Base-by-base conservation (phyloP, 2,329 filamentous ascomycete genomes). In the Trichoderma guizhouense region DNA sequence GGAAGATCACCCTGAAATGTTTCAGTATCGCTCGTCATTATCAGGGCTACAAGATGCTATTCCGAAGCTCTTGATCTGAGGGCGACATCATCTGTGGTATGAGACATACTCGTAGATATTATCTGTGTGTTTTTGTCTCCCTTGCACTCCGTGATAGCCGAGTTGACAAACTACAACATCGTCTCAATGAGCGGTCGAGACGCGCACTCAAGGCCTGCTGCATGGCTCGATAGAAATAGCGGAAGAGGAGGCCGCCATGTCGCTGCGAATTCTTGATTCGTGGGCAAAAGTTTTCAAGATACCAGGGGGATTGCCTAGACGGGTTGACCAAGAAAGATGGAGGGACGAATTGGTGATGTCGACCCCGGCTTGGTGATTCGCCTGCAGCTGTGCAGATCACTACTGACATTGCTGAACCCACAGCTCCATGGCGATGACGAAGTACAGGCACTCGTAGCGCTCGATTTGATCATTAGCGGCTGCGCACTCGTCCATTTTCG, bases 221-320 rank as follows among this genome's bases (percentile, higher is more conserved):
- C 47, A 26, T 66, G 67, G 58, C n/a, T 53, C 43, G 30, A 47
- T 14, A 63, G 34, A 24, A 71, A 15, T 51, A 30, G 66, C 66
- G 65, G 65, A 15, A 26, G 36, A 51, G 15, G 30, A 57, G 15
- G 30, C 57, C 39, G 58, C 26, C 58, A 72, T 72, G 71, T 72
- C 71, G 71, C 71, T 53, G 60, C 51, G 14, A 21, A 24, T 32
- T 43, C 36, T 55, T 71, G 60, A 72, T 72, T 72, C 60, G 71
- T 24, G 55, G 66, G 36, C 53, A 65, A 65, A 53, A 9, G 60
- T 43, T 24, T 43, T 57, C 47, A 24, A 57, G 15, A 57, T 47
- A 57, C 39, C 60, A 53, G 5, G 47, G 58, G 47, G 60, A 43
- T 57, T 64, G 24, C 68, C 60, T 18, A 61, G 36, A 69, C 43